phyloP scores from a whole-genome alignment of 2,329 filamentous ascomycete species.

The Pseudocercospora vitis region DNA sequence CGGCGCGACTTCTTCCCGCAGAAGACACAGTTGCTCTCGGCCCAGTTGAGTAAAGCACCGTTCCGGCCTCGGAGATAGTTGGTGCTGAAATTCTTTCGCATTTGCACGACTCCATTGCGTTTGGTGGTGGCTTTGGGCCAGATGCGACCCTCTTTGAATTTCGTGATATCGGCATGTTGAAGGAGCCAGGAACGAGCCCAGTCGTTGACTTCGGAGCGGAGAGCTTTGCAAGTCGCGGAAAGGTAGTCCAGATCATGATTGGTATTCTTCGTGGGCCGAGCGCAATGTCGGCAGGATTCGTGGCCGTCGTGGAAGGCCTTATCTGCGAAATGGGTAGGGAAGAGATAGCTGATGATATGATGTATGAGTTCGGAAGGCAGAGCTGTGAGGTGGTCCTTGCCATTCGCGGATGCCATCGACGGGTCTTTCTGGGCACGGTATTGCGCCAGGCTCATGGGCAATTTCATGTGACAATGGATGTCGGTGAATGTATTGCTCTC shows the following conservation, averaged over 20 bases:
- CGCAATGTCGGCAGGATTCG: not conserved
- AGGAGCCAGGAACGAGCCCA: conserved; percentile 34
- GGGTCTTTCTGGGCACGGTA: not conserved
- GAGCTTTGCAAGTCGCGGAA: conserved; percentile 26
- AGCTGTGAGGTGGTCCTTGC: conserved; percentile 26
- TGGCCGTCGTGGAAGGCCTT: conserved; percentile 14
- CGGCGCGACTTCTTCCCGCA: conserved; percentile 33
- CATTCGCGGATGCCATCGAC: not conserved
- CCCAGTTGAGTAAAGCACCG: conserved; percentile 30
- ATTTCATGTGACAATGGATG: not conserved
- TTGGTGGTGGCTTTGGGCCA: conserved; percentile 9
- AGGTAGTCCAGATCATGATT: conserved; percentile 28
- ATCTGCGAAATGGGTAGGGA: conserved; percentile 31
- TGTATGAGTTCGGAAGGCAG: conserved; percentile 34
- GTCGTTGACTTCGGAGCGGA: conserved; percentile 30
- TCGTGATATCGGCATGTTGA: conserved; percentile 30
- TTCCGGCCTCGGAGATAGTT: conserved; percentile 18
- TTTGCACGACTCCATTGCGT: conserved; percentile 1
- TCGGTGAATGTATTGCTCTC: too few species aligned
- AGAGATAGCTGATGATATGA: conserved; percentile 32
- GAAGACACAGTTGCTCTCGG: conserved; percentile 32
- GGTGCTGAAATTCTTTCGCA: conserved; percentile 5
- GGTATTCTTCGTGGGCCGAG: not conserved
- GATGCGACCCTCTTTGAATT: conserved; percentile 14
- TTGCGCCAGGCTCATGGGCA: not conserved